These are phyloP conservation scores for Actinomortierella wolfii DNA, from an alignment of 371 early-diverging fungal genomes.

Conservation along the genomic window DNA sequence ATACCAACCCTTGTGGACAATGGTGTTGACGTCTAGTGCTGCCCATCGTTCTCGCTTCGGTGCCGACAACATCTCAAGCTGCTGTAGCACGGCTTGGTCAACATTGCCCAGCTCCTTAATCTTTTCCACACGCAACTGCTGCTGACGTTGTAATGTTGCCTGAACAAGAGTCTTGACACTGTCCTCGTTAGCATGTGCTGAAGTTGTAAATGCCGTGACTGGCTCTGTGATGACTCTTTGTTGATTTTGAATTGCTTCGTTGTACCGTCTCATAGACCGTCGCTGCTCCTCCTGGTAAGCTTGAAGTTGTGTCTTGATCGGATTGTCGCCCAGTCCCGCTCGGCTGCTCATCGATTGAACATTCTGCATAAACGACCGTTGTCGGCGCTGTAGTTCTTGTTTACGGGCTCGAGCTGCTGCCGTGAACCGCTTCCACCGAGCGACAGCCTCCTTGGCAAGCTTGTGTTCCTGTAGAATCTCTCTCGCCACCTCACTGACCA, in stretches of 20 bases:
- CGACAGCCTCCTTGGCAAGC: constrained; percentile 10
- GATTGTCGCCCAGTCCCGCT: constrained; percentile 16
- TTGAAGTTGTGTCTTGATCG: constrained; percentile 12
- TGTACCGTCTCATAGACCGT: not conserved
- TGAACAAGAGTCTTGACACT: too few relatives aligned
- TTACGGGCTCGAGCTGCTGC: constrained; percentile 14
- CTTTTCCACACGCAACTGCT: too few relatives aligned
- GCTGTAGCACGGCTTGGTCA: constrained; percentile 24
- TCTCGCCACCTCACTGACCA: constrained; percentile 7
- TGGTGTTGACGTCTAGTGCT: constrained; percentile 20
- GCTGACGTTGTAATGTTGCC: too few relatives aligned
- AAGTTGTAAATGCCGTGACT: too few relatives aligned
- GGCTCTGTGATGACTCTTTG: too few relatives aligned
- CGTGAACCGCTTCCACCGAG: constrained; percentile 22
- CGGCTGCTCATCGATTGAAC: constrained; percentile 37
- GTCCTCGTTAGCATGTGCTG: too few relatives aligned
- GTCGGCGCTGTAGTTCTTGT: constrained; percentile 25
- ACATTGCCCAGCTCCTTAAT: constrained; percentile 1
- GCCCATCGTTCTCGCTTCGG: constrained; percentile 37
- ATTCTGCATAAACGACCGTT: constrained; percentile 25
- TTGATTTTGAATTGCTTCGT: too few relatives aligned
- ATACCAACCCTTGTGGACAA: constrained; percentile 14
- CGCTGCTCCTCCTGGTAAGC: constrained; percentile 16
- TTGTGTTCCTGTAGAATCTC: constrained; percentile 21
- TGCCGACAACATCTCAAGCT: constrained; percentile 20